These are phyloP conservation scores for Metschnikowia picachoensis DNA, from an alignment of 805 yeast genomes.

Conservation along the genomic window DNA sequence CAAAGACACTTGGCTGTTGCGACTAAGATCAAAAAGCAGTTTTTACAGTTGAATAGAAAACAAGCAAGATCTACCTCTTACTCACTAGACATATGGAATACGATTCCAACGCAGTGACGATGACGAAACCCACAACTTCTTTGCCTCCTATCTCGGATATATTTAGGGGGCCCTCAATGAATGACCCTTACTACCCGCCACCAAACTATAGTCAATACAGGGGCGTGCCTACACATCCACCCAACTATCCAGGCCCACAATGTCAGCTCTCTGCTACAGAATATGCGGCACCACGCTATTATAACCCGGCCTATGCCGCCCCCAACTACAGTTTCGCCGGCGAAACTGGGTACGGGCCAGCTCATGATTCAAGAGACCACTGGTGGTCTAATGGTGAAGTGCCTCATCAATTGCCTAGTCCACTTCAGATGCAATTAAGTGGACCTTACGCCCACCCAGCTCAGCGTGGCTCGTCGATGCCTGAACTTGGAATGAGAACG, in stretches of 20 bases:
- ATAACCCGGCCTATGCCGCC: slow-evolving; percentile 1
- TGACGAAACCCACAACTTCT: slow-evolving; percentile 24
- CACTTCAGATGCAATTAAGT: neutral
- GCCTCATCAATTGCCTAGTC: neutral
- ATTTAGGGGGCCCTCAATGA: slow-evolving; percentile 14
- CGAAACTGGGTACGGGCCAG: slow-evolving; percentile 4
- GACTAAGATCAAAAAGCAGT: too few relatives aligned
- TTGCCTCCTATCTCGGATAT: slow-evolving; percentile 44
- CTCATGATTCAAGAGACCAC: neutral
- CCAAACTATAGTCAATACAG: slow-evolving; percentile 6
- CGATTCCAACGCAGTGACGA: slow-evolving; percentile 1
- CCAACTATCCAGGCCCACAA: neutral
- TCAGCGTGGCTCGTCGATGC: neutral
- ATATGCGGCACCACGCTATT: slow-evolving; percentile 13
- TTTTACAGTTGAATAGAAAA: too few relatives aligned
- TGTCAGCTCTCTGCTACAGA: slow-evolving; percentile 9
- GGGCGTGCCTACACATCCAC: slow-evolving; percentile 3
- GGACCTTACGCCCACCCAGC: neutral
- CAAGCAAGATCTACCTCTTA: neutral
- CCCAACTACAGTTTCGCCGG: slow-evolving; percentile 7
- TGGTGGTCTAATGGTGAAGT: slow-evolving; percentile 1
- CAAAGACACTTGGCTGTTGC: too few relatives aligned
- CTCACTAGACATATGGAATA: neutral
- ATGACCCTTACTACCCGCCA: slow-evolving; percentile 3
- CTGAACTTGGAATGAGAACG: neutral